Conservation (phyloP, 345 rosid species). For the Dipteronia dyeriana region DNA sequence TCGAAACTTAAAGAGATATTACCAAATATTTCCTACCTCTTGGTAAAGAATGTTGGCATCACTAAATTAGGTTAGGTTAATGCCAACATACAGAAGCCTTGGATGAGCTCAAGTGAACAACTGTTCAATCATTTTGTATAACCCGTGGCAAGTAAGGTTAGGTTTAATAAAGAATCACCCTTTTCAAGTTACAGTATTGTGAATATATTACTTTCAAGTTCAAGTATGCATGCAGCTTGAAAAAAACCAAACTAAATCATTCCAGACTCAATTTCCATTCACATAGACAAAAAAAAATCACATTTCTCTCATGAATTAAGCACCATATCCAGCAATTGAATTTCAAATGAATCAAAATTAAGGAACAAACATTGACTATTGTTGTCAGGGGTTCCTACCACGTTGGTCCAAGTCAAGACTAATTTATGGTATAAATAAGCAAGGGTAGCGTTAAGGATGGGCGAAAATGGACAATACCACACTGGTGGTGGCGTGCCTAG, state of each 20-base stretch:
- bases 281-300: not conserved
- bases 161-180: not conserved
- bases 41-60: no score
- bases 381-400: no score
- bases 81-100: not conserved
- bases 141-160: not conserved
- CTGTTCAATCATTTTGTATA: no score
- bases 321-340: conserved; percentile 2
- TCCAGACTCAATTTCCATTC: no score
- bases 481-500: no score
- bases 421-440: no score
- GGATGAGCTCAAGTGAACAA: not conserved
- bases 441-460: no score
- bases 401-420: no score
- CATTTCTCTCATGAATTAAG: not conserved
- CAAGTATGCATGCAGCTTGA: not conserved
- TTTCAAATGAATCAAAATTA: not conserved
- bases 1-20: not conserved
- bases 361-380: not conserved
- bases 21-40: not conserved
- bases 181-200: not conserved
- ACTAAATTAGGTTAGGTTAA: no score
- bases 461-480: no score
- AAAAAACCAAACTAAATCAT: not conserved
- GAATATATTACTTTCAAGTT: not conserved